Conservation (phyloP, 257 asterid genomes). For the Plantago elongata region DNA sequence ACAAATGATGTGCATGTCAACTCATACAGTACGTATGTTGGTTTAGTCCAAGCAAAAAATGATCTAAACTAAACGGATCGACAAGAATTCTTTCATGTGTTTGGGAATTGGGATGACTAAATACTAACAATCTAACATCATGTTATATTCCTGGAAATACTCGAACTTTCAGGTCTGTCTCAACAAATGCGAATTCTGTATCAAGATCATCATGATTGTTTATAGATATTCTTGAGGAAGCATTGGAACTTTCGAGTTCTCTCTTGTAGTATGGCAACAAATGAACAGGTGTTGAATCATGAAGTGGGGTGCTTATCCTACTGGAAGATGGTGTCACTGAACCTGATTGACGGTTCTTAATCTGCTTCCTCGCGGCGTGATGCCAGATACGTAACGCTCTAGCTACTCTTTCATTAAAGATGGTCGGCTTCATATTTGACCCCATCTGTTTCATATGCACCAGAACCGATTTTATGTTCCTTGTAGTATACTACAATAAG, state of each 20-base stretch:
- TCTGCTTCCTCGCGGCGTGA: constrained; percentile 41
- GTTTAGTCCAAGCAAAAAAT: no score
- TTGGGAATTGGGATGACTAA: constrained; percentile 15
- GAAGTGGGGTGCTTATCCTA: constrained; percentile 37
- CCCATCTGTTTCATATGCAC: constrained; percentile 42
- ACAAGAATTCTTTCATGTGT: not conserved
- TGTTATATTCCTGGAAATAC: constrained; percentile 1
- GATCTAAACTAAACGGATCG: no score
- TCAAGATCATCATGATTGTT: constrained; percentile 16
- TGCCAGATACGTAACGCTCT: constrained; percentile 52
- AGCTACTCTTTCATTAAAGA: constrained; percentile 45
- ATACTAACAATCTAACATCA: no score
- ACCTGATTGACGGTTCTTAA: constrained; percentile 26
- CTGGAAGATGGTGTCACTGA: constrained; percentile 30
- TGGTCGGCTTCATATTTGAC: constrained; percentile 54
- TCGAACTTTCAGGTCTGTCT: constrained; percentile 20
- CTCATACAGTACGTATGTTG: no score
- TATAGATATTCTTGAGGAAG: constrained; percentile 18
- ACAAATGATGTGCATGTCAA: no score
- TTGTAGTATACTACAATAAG: not conserved
- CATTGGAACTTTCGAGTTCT: constrained; percentile 20
- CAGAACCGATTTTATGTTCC: not conserved
- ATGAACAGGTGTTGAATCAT: constrained; percentile 31
- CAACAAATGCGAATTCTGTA: constrained; percentile 28
- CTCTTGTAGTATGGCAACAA: constrained; percentile 27